These are phyloP conservation scores for Fusarium newnesense DNA, from an alignment of 2,329 filamentous ascomycete species.

Conservation along the genomic window DNA sequence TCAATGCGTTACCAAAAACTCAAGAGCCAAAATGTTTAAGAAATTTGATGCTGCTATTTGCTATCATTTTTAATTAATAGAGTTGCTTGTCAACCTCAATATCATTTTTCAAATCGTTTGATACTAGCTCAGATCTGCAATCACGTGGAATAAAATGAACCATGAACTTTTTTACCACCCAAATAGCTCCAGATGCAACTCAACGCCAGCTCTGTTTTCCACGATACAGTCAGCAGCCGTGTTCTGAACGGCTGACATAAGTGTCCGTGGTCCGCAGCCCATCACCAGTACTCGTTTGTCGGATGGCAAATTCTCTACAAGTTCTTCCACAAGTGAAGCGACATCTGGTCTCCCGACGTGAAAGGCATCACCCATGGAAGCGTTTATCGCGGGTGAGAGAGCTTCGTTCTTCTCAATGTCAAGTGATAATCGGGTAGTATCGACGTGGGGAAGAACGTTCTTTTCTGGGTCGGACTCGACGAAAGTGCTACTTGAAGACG, in stretches of 20 bases:
- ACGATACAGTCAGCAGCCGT: conserved; percentile 54
- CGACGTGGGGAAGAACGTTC: not conserved
- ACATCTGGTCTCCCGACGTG: conserved; percentile 52
- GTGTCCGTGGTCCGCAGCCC: conserved; percentile 57
- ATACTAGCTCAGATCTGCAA: not conserved
- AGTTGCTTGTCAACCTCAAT: conserved; percentile 2
- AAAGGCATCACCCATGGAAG: conserved; percentile 37
- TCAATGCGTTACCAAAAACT: conserved; percentile 27
- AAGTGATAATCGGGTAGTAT: conserved; percentile 1
- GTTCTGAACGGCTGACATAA: conserved; percentile 57
- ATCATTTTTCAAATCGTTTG: not conserved
- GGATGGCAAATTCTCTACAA: conserved; percentile 42
- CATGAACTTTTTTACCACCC: conserved; percentile 49
- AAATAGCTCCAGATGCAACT: conserved; percentile 61
- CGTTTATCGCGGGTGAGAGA: not conserved
- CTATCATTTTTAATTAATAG: not conserved
- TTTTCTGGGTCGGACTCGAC: conserved; percentile 23
- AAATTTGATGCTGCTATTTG: not conserved
- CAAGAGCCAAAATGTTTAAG: conserved; percentile 5
- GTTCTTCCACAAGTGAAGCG: conserved; percentile 46
- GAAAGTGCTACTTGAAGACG: conserved; percentile 14
- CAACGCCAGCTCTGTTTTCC: conserved; percentile 55
- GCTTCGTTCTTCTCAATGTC: conserved; percentile 35
- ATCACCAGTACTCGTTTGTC: conserved; percentile 54
- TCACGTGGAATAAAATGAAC: not conserved